Conservation (phyloP, 352 stramenopile genomes). For the Globisporangium cylindrosporum region DNA sequence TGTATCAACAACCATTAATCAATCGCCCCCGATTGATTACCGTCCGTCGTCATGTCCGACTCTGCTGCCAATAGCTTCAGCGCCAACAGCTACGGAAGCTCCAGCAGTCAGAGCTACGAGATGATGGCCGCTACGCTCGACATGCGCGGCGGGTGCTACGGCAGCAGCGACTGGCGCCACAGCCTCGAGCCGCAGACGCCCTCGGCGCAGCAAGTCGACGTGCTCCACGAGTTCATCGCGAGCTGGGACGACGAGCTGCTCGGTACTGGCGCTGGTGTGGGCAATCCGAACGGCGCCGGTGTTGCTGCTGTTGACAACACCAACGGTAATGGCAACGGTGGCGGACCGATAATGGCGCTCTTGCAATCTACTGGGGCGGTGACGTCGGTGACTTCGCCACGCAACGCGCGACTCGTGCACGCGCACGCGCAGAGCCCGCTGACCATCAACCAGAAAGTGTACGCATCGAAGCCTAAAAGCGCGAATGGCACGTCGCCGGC, state of each 20-base stretch:
- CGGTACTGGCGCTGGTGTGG: neutral
- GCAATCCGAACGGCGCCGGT: neutral
- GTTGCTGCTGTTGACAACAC: neutral
- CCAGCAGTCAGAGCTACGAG: neutral
- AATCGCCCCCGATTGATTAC: neutral
- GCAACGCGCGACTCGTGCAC: neutral
- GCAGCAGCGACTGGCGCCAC: neutral
- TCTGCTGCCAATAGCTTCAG: neutral
- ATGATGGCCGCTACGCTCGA: neutral
- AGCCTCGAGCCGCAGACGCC: neutral
- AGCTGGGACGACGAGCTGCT: neutral
- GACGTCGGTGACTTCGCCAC: neutral
- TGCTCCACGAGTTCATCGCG: neutral
- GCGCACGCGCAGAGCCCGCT: neutral
- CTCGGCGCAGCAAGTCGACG: neutral
- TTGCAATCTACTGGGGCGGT: neutral
- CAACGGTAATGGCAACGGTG: neutral
- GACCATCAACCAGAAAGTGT: neutral
- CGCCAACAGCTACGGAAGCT: neutral
- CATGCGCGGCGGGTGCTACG: neutral
- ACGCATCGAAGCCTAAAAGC: neutral
- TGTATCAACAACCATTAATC: neutral
- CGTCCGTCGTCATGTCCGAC: neutral
- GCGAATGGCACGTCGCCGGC: neutral
- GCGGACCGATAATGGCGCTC: neutral